Percentiles rank a stretch among this genome's conserved stretches.
phyloP scores from a whole-genome alignment of 2,329 filamentous ascomycete species.

The Arthrobotrys megalospora region DNA sequence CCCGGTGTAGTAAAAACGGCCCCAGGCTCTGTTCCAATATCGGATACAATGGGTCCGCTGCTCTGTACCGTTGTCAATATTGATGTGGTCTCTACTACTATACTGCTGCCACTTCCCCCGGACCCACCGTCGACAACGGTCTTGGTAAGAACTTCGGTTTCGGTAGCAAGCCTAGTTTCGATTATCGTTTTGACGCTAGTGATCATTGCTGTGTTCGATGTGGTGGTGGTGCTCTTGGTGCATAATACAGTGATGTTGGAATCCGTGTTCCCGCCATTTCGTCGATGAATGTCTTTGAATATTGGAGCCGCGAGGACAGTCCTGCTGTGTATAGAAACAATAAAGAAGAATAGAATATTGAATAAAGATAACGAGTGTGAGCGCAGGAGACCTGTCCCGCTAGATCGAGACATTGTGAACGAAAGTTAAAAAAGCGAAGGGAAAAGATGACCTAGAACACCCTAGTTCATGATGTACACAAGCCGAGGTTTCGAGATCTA shows the following conservation, averaged over 20 bases:
- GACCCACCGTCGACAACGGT: neutral
- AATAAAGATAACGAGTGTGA: slow-evolving; percentile 14
- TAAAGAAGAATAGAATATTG: neutral
- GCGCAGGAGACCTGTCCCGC: slow-evolving; percentile 34
- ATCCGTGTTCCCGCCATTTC: neutral
- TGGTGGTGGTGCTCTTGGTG: neutral
- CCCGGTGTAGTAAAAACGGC: slow-evolving; percentile 3
- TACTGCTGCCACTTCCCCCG: neutral
- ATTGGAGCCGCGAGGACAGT: neutral
- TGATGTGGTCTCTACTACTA: neutral
- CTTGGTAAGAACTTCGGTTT: slow-evolving; percentile 4
- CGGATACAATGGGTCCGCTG: neutral
- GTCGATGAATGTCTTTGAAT: neutral
- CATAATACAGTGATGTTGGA: neutral
- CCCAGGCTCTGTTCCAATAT: slow-evolving; percentile 22
- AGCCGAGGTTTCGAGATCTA: neutral
- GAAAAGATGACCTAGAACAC: neutral
- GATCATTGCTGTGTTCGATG: neutral
- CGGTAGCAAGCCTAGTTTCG: slow-evolving; percentile 24
- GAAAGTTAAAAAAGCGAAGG: slow-evolving; percentile 3
- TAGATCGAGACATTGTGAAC: slow-evolving; percentile 20
- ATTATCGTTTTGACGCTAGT: slow-evolving; percentile 4
- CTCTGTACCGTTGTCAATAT: neutral
- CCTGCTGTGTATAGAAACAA: neutral
- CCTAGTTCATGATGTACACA: slow-evolving; percentile 6